Evolutionary conservation across 129 eudicot genomes (phyloP).

Genomic region (Chrysanthemum lavandulifolium): DNA sequence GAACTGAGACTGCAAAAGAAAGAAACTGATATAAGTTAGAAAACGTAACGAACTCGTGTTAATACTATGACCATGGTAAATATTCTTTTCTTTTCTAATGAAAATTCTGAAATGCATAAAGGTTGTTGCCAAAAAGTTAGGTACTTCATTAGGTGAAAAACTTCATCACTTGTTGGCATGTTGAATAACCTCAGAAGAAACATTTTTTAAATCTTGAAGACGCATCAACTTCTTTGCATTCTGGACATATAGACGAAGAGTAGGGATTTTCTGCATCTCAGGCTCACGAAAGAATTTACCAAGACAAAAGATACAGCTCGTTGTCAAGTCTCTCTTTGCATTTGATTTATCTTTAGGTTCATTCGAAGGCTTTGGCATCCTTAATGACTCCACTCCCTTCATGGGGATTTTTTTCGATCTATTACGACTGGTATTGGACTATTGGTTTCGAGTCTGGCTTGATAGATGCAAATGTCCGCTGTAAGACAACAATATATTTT

Average conservation of each 20-base stretch:
- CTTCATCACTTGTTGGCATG: constrained; percentile 17
- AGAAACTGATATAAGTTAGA: constrained; percentile 6
- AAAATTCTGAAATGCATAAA: background rate
- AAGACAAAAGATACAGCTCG: constrained; percentile 30
- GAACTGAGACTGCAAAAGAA: constrained; percentile 9
- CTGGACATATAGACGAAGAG: constrained; percentile 17
- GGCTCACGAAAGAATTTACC: constrained; percentile 15
- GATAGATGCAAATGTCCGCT: too few relatives aligned
- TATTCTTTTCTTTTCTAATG: background rate
- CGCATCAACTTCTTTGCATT: constrained; percentile 1
- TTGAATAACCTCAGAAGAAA: background rate
- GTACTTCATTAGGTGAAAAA: constrained; percentile 1
- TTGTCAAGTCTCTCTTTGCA: constrained; percentile 11
- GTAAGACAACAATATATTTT: too few relatives aligned
- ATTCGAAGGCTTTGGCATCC: background rate
- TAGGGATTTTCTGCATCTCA: constrained; percentile 18
- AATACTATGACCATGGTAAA: background rate
- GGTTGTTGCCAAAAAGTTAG: background rate
- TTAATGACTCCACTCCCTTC: constrained; percentile 15
- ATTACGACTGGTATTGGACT: background rate
- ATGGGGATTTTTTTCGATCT: background rate
- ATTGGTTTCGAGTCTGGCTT: too few relatives aligned
- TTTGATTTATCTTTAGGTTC: constrained; percentile 2
- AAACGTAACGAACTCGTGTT: background rate
- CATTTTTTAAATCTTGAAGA: background rate